Percentiles rank a stretch among this genome's conserved stretches.
phyloP scores from a whole-genome alignment of 2,329 filamentous ascomycete genomes.

The Cryoendolithus antarcticus region DNA sequence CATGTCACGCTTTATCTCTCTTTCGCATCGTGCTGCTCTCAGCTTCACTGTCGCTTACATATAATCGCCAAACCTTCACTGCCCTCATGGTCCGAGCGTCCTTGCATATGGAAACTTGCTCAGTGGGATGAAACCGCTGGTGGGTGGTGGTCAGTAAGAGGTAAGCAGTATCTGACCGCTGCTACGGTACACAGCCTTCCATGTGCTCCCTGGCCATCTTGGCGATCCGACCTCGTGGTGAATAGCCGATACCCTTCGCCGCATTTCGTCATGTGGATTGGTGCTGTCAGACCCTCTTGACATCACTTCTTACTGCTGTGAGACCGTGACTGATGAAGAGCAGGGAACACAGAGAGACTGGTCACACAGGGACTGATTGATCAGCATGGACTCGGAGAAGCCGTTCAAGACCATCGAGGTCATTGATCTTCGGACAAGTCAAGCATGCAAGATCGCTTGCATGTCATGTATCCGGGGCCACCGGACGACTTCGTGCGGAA shows the following conservation, averaged over 20 bases:
- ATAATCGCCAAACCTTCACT: too few species aligned
- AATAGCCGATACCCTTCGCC: conserved; percentile 7
- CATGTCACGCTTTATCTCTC: too few species aligned
- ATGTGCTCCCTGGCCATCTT: conserved; percentile 7
- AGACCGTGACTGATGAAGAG: conserved; percentile 5
- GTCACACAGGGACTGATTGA: not conserved
- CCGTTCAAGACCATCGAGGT: conserved; percentile 26
- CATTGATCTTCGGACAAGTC: conserved; percentile 19
- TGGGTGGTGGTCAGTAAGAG: conserved; percentile 1
- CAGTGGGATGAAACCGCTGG: conserved; percentile 6
- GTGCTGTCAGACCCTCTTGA: too few species aligned
- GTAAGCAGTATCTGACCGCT: conserved; percentile 5
- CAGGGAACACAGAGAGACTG: conserved; percentile 4
- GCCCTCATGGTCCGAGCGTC: conserved; percentile 3
- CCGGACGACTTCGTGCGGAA: conserved; percentile 24
- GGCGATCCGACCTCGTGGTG: conserved; percentile 1
- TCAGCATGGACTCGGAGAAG: conserved; percentile 17
- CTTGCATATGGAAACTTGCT: conserved; percentile 13
- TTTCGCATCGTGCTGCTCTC: too few species aligned
- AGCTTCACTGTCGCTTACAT: too few species aligned
- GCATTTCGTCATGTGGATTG: conserved; percentile 6
- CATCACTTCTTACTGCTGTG: not conserved
- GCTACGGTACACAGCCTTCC: conserved; percentile 10
- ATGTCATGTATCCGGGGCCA: conserved; percentile 25
- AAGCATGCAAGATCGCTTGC: conserved; percentile 24